Evolutionary conservation across 2,329 filamentous ascomycete genomes (phyloP).

Genomic region (Sporothrix curviconia): DNA sequence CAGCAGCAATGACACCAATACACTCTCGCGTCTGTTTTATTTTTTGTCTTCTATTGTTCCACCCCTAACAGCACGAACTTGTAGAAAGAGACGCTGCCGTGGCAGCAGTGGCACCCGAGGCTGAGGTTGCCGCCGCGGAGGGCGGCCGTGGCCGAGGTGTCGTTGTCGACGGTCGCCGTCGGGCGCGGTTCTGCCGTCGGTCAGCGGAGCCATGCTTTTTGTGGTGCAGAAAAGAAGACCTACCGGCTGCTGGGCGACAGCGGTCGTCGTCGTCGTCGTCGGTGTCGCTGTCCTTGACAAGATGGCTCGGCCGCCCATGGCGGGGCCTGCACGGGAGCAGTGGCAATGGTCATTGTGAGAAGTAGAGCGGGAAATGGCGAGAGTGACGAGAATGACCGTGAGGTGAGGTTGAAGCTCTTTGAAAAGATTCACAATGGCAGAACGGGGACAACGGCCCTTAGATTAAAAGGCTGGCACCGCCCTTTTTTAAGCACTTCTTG

Average conservation of each 20-base stretch:
- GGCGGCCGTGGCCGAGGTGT: conserved; percentile 4
- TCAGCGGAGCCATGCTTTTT: too few relatives aligned
- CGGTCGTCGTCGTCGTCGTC: background rate
- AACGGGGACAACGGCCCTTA: too few relatives aligned
- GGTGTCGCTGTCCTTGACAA: background rate
- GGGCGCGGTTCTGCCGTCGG: conserved; percentile 18
- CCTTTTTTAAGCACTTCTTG: too few relatives aligned
- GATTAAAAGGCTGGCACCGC: too few relatives aligned
- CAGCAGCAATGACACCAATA: too few relatives aligned
- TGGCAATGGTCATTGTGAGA: background rate
- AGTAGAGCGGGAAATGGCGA: background rate
- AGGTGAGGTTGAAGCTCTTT: background rate
- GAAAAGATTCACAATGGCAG: too few relatives aligned
- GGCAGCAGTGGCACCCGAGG: conserved; percentile 22
- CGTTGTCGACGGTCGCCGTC: conserved; percentile 5
- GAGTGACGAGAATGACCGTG: background rate
- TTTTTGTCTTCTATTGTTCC: background rate
- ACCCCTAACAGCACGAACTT: conserved; percentile 18
- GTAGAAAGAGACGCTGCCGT: conserved; percentile 19
- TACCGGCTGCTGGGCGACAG: conserved; percentile 9
- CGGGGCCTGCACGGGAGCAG: background rate
- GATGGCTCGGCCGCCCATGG: too few relatives aligned
- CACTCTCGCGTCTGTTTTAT: background rate
- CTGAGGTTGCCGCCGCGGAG: conserved; percentile 22
- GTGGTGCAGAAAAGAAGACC: conserved; percentile 22